These are phyloP conservation scores for Saccharomycopsis oosterbeekiorum DNA, from an alignment of 805 yeast genomes.

Conservation along the genomic window DNA sequence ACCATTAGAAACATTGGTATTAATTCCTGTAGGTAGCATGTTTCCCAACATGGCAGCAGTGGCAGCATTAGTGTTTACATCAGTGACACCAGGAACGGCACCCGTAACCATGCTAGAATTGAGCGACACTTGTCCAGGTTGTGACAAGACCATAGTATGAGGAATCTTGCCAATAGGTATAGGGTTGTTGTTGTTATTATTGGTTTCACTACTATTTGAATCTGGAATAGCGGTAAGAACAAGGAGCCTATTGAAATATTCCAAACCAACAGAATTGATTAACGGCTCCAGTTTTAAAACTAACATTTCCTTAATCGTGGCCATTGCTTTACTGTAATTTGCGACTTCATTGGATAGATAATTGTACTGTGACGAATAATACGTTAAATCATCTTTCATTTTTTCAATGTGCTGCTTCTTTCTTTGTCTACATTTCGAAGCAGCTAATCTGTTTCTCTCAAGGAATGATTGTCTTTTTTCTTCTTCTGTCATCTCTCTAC, in stretches of 20 bases:
- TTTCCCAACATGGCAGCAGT: background rate
- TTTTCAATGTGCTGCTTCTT: conserved; percentile 81
- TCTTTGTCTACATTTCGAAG: conserved; percentile 88
- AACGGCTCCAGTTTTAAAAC: conserved; percentile 42
- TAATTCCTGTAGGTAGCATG: background rate
- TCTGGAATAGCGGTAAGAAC: conserved; percentile 18
- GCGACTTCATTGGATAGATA: conserved; percentile 49
- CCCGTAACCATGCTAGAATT: background rate
- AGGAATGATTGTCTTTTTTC: conserved; percentile 66
- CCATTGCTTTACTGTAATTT: conserved; percentile 49
- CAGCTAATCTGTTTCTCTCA: conserved; percentile 91
- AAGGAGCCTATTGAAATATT: conserved; percentile 32
- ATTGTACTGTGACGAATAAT: conserved; percentile 61
- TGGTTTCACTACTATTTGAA: background rate
- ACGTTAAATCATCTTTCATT: conserved; percentile 70
- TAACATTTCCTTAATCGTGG: conserved; percentile 38
- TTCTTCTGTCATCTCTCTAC: conserved; percentile 52
- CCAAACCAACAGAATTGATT: conserved; percentile 38
- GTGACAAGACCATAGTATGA: background rate
- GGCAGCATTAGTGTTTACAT: background rate
- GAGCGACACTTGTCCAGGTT: background rate
- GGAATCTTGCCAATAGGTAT: background rate
- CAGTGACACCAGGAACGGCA: background rate
- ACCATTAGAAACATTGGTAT: background rate
- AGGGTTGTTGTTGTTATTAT: background rate